Evolutionary conservation across 2,329 filamentous ascomycete genomes (phyloP), one percentile per base, ranked within the genome.

Genomic region (Neofusicoccum parvum): DNA sequence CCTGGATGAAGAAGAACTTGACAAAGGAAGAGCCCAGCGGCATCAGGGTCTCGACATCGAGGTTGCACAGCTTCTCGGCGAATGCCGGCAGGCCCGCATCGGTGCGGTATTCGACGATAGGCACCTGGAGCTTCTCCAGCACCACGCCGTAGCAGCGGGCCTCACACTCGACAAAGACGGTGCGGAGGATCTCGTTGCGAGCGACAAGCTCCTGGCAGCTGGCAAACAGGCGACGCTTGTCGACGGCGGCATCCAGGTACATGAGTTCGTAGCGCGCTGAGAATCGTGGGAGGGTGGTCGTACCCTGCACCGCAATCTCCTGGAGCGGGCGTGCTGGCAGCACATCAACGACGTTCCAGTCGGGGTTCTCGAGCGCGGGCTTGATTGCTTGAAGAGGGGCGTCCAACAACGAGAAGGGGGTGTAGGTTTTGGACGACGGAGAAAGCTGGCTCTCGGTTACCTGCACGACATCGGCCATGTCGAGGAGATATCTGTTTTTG

Each of bases 151-250:
- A 39, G 69, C 82, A 86, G 43, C 80, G 78, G 7, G 79, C 79
- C 27, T 81, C 78, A 66, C 72, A 58, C 11, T 83, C 79, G 12
- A 89, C 81, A 68, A 90, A 91, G 6, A 90, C 85, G 0, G 88
- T 90, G 7, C 88, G 85, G 3, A 91, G 78, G 32, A 90, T 87
- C 69, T 90, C 87, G 71, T 90, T 88, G 5, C 80, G 80, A 1
- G 81, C 75, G 1, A 90, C 84, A 2, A 90, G 82, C 43, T 86
- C 78, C 64, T 60, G 5, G 48, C 36, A 67, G n/a, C 59, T 49
- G 14, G 71, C 65, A 0, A 74, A 66, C 34, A 67, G 69, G 53
- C 76, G 79, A 6, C 76, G 71, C 23, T 72, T 59, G 4, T 80
- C 75, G 12, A 74, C 78, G 58, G 82, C 80, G 0, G 59, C 20